Evolutionary conservation across 1,139 yeast genomes (phyloP), one percentile per base, ranked within the genome.

Genomic region (Geotrichum citri-aurantii): DNA sequence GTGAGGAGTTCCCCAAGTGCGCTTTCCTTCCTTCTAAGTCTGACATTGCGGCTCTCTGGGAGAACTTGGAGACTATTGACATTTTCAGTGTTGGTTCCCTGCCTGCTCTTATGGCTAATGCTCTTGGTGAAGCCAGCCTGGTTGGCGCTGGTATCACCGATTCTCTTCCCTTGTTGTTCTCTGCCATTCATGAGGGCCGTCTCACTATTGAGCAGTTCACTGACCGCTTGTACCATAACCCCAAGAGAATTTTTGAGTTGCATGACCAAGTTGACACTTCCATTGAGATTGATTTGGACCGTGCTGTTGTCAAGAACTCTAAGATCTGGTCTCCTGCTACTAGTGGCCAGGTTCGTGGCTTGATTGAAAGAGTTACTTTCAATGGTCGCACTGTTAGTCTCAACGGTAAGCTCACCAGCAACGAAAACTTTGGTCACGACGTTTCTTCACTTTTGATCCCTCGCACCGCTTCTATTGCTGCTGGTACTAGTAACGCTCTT

Each of bases 21-120:
- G 84, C 88, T 65, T 84, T 85, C 79, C 78, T 92, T 72, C 97
- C 97, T 65, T 79, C 93, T 46, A 79, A 80, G 72, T 86, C 82
- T 65, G 97, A 90, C 69, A 96, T 88, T 75, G 79, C 78, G 44
- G 89, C 86, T 60, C 81, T 93, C 68, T 92, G 98, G 98, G 83
- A 80, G 57, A 81, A 83, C 71, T 75, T 93, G 67, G 80, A 76
- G 37, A 77, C 80, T 51, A 81, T 93, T 71, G 98, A 93, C 75
- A 88, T 92, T 68, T 89, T 93, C 80, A 84, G 96, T 47, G 79
- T 92, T 66, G 98, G 98, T 65, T 80, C 81, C 56, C 73, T 88
- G 66, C 97, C 97, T 66, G 81, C 85, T 61, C 78, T 82, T 64
- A 76, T 91, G 62, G 91, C 95, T 53, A 76, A 80, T 68, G 84